Base-by-base conservation (phyloP, 768 basidiomycete genomes). In the Rhizopogon rudus region DNA sequence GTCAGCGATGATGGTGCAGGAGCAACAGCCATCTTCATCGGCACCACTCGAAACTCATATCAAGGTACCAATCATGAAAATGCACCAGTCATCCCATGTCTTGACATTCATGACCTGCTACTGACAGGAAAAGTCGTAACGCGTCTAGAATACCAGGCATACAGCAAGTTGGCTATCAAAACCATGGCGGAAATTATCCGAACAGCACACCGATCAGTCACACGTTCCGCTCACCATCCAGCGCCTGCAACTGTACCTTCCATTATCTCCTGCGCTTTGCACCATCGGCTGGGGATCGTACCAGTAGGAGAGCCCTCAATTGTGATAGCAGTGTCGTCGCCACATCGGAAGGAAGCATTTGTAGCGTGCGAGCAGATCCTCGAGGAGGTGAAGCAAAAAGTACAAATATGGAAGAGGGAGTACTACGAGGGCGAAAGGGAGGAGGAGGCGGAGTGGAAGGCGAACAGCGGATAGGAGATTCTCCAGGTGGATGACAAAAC, bases 371-470 rank as follows among this genome's bases (percentile, higher is more conserved):
- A 93, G 69, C 81, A 75, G 61, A 83, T 94, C 56, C 76, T 96
- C n/a, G 93, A 96, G 67, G 80, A 85, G 55, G 86, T 95, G 54
- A 96, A 96, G 74, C 72, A 71, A 57, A 86, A 82, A 63, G 91
- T 80, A 41, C 92, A 91, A 69, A 88, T 95, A 59, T 96, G 93
- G 93, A 95, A 96, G 74, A 73, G 88, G 62, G 93, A 95, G 66
- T 90, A 81, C 64, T 95, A 94, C 62, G 86, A 86, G 63, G 87
- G 83, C 6, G 80, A 83, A 60, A 67, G 69, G 49, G 84, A 86
- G 44, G 78, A 75, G 33, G 75, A 74, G 49, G 87, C 86, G 9
- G 77, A 81, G 63, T 89, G 88, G 88, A 89, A 89, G 68, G 77
- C 76, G 57, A 89, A 89, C 66, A 60, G 60, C 62, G 44, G 14